phyloP scores from a whole-genome alignment of 805 yeast species.

The Ogataea pini region DNA sequence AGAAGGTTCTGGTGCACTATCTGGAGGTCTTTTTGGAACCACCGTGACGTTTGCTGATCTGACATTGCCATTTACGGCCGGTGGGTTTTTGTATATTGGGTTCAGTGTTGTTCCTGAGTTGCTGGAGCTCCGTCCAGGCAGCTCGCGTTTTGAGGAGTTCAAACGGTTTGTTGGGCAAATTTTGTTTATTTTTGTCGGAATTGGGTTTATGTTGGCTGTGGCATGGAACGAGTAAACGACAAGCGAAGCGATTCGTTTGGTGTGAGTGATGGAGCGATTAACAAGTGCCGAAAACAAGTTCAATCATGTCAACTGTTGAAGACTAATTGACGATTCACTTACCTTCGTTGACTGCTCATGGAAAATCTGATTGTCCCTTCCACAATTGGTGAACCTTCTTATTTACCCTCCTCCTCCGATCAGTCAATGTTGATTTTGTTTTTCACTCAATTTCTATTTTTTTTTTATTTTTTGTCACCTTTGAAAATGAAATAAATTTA shows the following conservation, averaged over 20 bases:
- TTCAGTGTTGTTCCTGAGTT: conserved; percentile 78
- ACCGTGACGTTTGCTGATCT: conserved; percentile 50
- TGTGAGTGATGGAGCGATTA: too few relatives aligned
- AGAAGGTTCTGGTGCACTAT: conserved; percentile 1
- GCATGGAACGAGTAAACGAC: conserved; percentile 44
- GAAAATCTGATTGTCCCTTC: too few relatives aligned
- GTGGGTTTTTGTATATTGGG: conserved; percentile 73
- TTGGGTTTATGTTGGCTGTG: conserved; percentile 55
- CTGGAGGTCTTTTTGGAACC: conserved; percentile 43
- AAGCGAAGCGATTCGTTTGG: too few relatives aligned
- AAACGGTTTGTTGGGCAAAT: conserved; percentile 47
- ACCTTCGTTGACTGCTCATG: too few relatives aligned
- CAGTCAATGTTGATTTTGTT: not conserved
- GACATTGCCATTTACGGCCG: conserved; percentile 72
- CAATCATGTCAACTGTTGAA: too few relatives aligned
- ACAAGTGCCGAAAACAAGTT: too few relatives aligned
- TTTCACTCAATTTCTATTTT: not conserved
- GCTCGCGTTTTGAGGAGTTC: conserved; percentile 41
- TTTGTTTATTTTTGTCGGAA: conserved; percentile 51
- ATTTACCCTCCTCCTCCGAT: not conserved
- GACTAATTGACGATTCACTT: too few relatives aligned
- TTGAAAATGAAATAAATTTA: not conserved
- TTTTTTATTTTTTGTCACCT: not conserved
- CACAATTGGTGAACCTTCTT: too few relatives aligned
- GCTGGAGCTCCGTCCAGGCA: conserved; percentile 43